phyloP scores from a whole-genome alignment of 345 rosid genomes.

The Bretschneidera sinensis region DNA sequence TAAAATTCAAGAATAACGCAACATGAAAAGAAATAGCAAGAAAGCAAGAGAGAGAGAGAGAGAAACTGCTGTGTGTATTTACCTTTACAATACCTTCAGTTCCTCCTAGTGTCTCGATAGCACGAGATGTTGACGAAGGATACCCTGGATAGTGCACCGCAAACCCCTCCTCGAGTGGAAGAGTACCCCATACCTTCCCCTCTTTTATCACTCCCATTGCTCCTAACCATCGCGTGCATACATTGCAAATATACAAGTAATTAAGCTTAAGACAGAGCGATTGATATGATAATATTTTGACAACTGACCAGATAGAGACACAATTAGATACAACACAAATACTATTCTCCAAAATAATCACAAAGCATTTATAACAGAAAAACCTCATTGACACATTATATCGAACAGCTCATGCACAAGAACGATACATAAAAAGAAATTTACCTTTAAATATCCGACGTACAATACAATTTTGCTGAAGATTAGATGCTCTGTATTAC shows the following conservation, averaged over 20 bases:
- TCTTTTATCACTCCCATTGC: conserved; percentile 68
- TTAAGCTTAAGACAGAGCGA: too few relatives aligned
- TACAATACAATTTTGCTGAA: too few relatives aligned
- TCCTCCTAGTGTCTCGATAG: conserved; percentile 82
- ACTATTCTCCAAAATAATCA: too few relatives aligned
- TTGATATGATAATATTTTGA: too few relatives aligned
- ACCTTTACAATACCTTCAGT: conserved; percentile 59
- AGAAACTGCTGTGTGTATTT: conserved; percentile 1
- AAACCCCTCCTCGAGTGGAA: conserved; percentile 55
- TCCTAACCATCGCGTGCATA: not conserved
- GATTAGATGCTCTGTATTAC: too few relatives aligned
- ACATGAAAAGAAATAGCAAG: conserved; percentile 3
- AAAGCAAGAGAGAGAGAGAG: not conserved
- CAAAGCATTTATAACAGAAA: too few relatives aligned
- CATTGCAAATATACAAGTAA: not conserved
- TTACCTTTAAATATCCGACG: too few relatives aligned
- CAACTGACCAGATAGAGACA: too few relatives aligned
- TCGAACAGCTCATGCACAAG: too few relatives aligned
- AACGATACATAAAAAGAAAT: too few relatives aligned
- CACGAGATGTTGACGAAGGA: conserved; percentile 69
- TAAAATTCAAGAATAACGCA: not conserved
- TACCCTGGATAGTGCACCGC: conserved; percentile 83
- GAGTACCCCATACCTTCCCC: conserved; percentile 57
- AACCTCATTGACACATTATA: too few relatives aligned
- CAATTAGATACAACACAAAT: too few relatives aligned